Evolutionary conservation across 768 basidiomycete genomes (phyloP), one percentile per base, ranked within the genome.

Genomic region (Macrolepiota dolichaula): DNA sequence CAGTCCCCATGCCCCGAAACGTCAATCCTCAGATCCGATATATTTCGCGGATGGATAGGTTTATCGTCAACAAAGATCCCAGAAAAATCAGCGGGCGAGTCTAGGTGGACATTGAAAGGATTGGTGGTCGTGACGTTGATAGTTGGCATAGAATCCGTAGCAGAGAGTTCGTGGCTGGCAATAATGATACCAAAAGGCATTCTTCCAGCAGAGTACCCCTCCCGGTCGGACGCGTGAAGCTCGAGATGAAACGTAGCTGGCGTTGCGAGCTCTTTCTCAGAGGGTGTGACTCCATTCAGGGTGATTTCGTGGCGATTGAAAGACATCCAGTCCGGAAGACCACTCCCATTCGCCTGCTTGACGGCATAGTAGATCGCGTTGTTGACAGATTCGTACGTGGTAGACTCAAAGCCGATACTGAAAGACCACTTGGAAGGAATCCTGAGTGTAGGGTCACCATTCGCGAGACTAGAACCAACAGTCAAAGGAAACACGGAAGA

Each of bases 341-440:
- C 76, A 0, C 85, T 83, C n/a, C 91, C 88, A 64, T 92, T 84
- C 0, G 78, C 75, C 67, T 83, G 82, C 36, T 82, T 78, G 27
- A 87, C 86, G 10, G 80, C 77, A 68, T 95, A 94, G 69, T 70
- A 88, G 40, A 91, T 66, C 27, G 74, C 74, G 36, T 81, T 73
- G 1, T 53, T 53, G 15, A 72, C 60, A 32, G 81, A 75, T 1
- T 69, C 61, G 71, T 86, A 88, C 1, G 91, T 94, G 37, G 81
- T 76, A 62, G 82, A 77, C 54, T 86, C 74, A 66, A 97, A 85
- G 13, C 95, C 96, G 61, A 98, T 82, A 67, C 92, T 93, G 75
- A 96, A 98, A 0, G 91, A 92, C 94, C 94, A 96, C 49, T 76
- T 72, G 6, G 84, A 84, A 1, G 93, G 94, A 10, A 96, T 83